Base-by-base conservation (phyloP, 1,284 basidiomycete genomes). In the Irpex rosettiformis region DNA sequence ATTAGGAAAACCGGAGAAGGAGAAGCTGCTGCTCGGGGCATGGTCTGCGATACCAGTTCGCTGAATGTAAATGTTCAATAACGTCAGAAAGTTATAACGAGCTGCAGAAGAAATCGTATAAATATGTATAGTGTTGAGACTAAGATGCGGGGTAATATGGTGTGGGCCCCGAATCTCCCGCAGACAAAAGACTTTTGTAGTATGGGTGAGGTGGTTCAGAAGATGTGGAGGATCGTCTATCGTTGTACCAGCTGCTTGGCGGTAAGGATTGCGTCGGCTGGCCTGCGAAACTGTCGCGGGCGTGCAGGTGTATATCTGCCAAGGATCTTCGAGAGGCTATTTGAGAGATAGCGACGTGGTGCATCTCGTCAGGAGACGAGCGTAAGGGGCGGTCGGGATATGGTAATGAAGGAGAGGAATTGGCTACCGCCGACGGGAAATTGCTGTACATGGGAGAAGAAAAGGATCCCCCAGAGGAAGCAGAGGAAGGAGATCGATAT, bases 281-380 rank as follows among this genome's bases (percentile, higher is more conserved):
- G 18, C 22, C 48, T 7, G 24, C 22, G 18, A 27, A 51, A 24
- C 24, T 28, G 25, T 13, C 22, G 27, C 21, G 48, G 24, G 13
- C 48, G 21, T 51, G 48, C 16, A 24, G 27, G 48, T 51, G 48
- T 3, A 51, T 24, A 28, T 51, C 48, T 24, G 48, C 27, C 13
- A 51, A 22, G 27, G 48, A 51, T 24, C 48, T 25, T 51, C 48
- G 48, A 25, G 48, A 51, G 18, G 48, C 48, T 28, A 51, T 51
- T 24, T 51, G 48, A 27, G 48, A 51, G 24, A 51, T 51, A 51
- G 48, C 48, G 22, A 51, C 48, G 18, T 51, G 48, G 48, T 28
- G 48, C 48, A 51, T 7, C 27, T 51, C 48, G 48, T 51, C 48
- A n/a, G 48, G 48, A 24, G 48, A 51, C 48, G 48, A 51, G 11